phyloP scores from a whole-genome alignment of 495 filamentous ascomycete genomes.

The Lepraria neglecta region DNA sequence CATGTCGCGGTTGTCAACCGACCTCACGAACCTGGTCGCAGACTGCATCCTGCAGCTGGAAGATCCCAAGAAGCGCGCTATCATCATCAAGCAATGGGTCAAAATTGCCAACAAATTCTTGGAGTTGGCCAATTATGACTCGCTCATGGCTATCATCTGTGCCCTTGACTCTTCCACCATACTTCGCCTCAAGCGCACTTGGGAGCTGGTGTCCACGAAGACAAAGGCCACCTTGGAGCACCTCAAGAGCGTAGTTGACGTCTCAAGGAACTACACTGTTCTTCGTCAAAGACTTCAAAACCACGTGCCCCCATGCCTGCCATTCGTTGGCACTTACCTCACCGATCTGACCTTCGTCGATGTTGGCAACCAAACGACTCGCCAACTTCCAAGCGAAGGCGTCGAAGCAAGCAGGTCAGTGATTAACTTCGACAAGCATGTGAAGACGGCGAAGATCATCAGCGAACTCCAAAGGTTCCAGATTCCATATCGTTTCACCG shows the following conservation, averaged over 20 bases:
- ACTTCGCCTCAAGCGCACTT: conserved; percentile 82
- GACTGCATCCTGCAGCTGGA: conserved; percentile 83
- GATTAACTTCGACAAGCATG: conserved; percentile 98
- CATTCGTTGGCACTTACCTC: conserved; percentile 94
- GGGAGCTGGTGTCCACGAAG: conserved; percentile 83
- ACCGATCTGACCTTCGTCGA: conserved; percentile 78
- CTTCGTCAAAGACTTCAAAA: conserved; percentile 81
- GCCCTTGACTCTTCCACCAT: conserved; percentile 88
- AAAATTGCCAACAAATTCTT: conserved; percentile 87
- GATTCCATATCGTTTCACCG: conserved; percentile 79
- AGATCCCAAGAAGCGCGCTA: conserved; percentile 85
- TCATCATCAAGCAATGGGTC: conserved; percentile 95
- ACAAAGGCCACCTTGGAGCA: conserved; percentile 72
- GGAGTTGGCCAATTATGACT: conserved; percentile 91
- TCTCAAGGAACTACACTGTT: conserved; percentile 85
- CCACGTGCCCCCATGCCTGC: conserved; percentile 86
- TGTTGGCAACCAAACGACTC: conserved; percentile 75
- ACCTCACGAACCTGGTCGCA: conserved; percentile 88
- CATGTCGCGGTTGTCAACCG: conserved; percentile 88
- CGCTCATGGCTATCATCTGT: conserved; percentile 93
- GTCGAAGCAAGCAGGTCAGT: conserved; percentile 59
- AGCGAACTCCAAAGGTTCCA: conserved; percentile 96
- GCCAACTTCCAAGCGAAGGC: conserved; percentile 41
- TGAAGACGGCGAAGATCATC: conserved; percentile 89
- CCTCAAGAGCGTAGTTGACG: conserved; percentile 75